These are phyloP conservation scores for Isatis lusitanica DNA, from an alignment of 441 rosid genomes.

Conservation along the genomic window DNA sequence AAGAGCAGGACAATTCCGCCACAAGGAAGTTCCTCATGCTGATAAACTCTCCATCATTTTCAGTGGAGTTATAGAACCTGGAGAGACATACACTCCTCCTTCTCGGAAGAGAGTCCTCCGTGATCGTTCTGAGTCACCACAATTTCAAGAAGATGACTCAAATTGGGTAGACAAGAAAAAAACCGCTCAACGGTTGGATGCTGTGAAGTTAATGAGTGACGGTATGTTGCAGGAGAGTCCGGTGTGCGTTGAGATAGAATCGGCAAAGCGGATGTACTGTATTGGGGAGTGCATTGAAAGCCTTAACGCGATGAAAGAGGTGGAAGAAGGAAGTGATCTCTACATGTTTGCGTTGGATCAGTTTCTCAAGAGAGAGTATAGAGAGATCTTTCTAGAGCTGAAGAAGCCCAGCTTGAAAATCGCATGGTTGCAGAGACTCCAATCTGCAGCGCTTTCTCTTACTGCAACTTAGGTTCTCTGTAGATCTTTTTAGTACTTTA, in stretches of 20 bases:
- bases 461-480: background rate
- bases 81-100: constrained; percentile 38
- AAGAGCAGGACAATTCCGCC: constrained; percentile 50
- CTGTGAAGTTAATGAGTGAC: constrained; percentile 11
- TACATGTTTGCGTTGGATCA: constrained; percentile 53
- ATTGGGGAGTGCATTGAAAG: constrained; percentile 52
- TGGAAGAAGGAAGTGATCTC: constrained; percentile 50
- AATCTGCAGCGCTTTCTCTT: constrained; percentile 18
- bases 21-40: constrained; percentile 43
- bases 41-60: constrained; percentile 50
- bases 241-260: constrained; percentile 29
- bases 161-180: background rate
- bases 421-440: constrained; percentile 49
- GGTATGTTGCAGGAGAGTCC: constrained; percentile 39
- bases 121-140: constrained; percentile 29
- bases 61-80: constrained; percentile 35
- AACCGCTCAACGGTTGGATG: constrained; percentile 27
- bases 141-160: constrained; percentile 15
- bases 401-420: constrained; percentile 48
- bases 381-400: constrained; percentile 54
- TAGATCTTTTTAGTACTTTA: background rate
- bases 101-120: constrained; percentile 27
- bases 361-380: constrained; percentile 48
- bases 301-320: constrained; percentile 46
- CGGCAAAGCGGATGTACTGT: constrained; percentile 35